Conservation (phyloP, 2,329 filamentous ascomycete genomes). For the Clarireedia monteithiana region DNA sequence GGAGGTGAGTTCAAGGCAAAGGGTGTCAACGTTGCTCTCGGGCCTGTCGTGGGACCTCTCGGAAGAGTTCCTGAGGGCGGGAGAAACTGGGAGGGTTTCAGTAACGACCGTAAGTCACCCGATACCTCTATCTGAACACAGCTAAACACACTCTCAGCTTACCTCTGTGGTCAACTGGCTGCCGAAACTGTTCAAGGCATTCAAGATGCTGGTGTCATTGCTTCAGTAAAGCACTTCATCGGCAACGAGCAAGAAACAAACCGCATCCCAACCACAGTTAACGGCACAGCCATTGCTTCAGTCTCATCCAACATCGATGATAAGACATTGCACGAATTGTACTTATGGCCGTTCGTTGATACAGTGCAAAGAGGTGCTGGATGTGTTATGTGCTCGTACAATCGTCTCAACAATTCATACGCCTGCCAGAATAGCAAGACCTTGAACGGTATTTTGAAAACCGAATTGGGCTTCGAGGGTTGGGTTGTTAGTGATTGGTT, state of each 20-base stretch:
- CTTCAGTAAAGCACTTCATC: slow-evolving; percentile 46
- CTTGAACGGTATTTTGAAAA: slow-evolving; percentile 73
- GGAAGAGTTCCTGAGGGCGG: slow-evolving; percentile 60
- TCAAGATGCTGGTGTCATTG: slow-evolving; percentile 20
- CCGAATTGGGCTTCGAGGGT: slow-evolving; percentile 78
- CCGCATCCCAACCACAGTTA: slow-evolving; percentile 27
- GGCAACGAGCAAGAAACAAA: slow-evolving; percentile 61
- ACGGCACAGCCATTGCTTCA: slow-evolving; percentile 35
- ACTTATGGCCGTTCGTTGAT: slow-evolving; percentile 79
- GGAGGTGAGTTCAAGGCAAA: slow-evolving; percentile 65
- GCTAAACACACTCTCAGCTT: slow-evolving; percentile 32
- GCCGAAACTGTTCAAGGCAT: slow-evolving; percentile 20
- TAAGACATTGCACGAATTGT: slow-evolving; percentile 68
- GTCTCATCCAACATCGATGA: slow-evolving; percentile 70
- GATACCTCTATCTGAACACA: neutral
- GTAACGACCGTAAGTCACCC: slow-evolving; percentile 18
- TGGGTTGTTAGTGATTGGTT: slow-evolving; percentile 79
- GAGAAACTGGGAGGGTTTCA: slow-evolving; percentile 57
- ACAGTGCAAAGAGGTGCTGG: slow-evolving; percentile 67
- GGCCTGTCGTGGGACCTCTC: slow-evolving; percentile 55
- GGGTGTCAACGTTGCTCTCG: slow-evolving; percentile 66
- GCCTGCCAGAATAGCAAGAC: slow-evolving; percentile 70
- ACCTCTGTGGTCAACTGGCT: slow-evolving; percentile 49
- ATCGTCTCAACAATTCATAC: slow-evolving; percentile 61
- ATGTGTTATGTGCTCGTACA: slow-evolving; percentile 76